These are phyloP conservation scores for Eremochloa ophiuroides DNA, from an alignment of 176 grass and related monocot genomes.

Conservation along the genomic window DNA sequence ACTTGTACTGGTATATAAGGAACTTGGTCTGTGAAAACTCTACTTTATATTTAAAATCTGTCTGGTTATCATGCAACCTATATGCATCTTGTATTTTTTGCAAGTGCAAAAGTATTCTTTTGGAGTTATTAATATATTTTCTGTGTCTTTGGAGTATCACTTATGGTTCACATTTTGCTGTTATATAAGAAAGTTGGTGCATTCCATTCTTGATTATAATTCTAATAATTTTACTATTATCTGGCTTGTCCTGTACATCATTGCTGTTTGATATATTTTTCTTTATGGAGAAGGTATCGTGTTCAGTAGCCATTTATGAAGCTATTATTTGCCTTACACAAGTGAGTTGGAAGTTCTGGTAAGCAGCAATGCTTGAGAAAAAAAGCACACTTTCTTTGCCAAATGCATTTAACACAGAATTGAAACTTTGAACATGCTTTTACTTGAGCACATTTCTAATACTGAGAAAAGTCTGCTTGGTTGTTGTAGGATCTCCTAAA, in stretches of 20 bases:
- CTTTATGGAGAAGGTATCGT: too few relatives aligned
- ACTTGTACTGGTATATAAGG: background rate
- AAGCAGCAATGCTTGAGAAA: too few relatives aligned
- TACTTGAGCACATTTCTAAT: background rate
- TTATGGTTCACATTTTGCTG: background rate
- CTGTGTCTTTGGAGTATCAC: background rate
- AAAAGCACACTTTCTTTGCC: background rate
- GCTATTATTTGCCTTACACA: too few relatives aligned
- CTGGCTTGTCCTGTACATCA: too few relatives aligned
- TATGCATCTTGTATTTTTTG: background rate
- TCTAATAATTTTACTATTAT: too few relatives aligned
- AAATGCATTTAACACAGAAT: background rate
- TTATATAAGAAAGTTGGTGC: too few relatives aligned
- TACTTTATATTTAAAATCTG: background rate
- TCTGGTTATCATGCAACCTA: background rate
- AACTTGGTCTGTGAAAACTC: background rate
- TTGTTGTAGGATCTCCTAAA: background rate
- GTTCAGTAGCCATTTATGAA: too few relatives aligned
- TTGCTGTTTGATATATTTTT: too few relatives aligned
- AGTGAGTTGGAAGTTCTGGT: too few relatives aligned
- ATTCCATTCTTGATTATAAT: too few relatives aligned
- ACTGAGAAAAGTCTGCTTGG: background rate
- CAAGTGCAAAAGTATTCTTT: background rate
- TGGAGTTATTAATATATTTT: background rate
- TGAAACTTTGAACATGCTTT: background rate